phyloP scores from a whole-genome alignment of 192 early-diverging fungal species.

The Haplosporangium gracile region DNA sequence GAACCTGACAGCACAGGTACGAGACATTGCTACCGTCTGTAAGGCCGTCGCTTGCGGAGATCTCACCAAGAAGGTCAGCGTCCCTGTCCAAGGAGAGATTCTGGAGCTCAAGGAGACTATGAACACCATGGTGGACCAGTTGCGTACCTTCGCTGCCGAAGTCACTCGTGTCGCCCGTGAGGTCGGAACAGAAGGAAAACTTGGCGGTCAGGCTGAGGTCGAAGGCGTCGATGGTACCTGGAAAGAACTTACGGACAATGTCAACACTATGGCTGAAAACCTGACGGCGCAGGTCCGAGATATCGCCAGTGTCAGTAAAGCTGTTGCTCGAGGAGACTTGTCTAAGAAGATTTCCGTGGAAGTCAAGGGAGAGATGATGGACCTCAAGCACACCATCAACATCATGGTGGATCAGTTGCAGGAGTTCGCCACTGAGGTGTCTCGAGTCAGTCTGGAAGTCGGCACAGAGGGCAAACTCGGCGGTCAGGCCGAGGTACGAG shows the following conservation, averaged over 20 bases:
- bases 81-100: conserved; percentile 70
- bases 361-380: conserved; percentile 73
- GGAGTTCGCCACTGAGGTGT: conserved; percentile 73
- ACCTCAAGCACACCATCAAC: conserved; percentile 75
- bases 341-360: conserved; percentile 68
- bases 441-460: conserved; percentile 71
- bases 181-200: conserved; percentile 72
- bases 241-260: conserved; percentile 76
- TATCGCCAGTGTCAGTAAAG: conserved; percentile 72
- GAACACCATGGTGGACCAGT: conserved; percentile 64
- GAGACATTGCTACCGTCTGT: conserved; percentile 71
- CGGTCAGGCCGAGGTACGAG: conserved; percentile 68
- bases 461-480: conserved; percentile 74
- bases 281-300: conserved; percentile 73
- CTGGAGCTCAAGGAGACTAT: conserved; percentile 74
- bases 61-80: conserved; percentile 65
- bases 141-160: conserved; percentile 53
- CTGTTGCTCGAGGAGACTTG: conserved; percentile 74
- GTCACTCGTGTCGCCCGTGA: conserved; percentile 72
- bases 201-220: conserved; percentile 60
- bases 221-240: conserved; percentile 74
- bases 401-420: conserved; percentile 73
- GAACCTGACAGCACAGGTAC: conserved; percentile 68
- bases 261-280: conserved; percentile 80
- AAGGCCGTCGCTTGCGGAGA: conserved; percentile 71